Evolutionary conservation across 306 rosid species (phyloP), one percentile per base, ranked within the genome.

Genomic region (Calophaca sinica): DNA sequence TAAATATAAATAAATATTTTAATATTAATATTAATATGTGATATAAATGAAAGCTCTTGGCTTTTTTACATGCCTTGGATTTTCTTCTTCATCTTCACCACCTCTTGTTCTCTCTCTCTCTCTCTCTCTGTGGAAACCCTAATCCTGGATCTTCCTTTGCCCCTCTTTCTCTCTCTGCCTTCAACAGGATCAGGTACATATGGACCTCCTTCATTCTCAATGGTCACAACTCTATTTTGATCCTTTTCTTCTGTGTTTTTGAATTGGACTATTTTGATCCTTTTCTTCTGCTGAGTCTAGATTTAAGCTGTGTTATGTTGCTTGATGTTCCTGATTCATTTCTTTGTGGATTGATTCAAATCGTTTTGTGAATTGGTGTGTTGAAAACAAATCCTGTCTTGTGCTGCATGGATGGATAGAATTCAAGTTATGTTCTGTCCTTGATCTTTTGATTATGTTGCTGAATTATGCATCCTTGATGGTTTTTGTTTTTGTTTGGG

Each of bases 61-160:
- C 48, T 79, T 79, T 79, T 69, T 69, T 13, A 73, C 74, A 75
- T 36, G 68, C 76, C 85, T 83, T 84, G 75, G 71, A 80, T 77
- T 87, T 77, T 84, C 86, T 76, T 83, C 80, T 50, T 73, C 75
- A 13, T 28, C 79, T 35, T 54, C 38, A 79, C 80, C 42, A 67
- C 49, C 65, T 70, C 70, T 76, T 10, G 64, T 71, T 45, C 80
- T 54, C n/a, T 72, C 78, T 75, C 82, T 81, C 79, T 57, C 80
- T 54, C n/a, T 72, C 78, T 75, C 82, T 81, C 79, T 57, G 79
- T 54, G 59, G 72, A 91, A 91, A 89, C 96, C 97, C 97, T 91
- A 91, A 85, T 82, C 75, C 65, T 54, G 76, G 74, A 83, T 83
- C 80, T 70, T 84, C 80, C 62, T 78, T 45, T 73, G 11, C 62